These are phyloP conservation scores for Circinella minor DNA, from an alignment of 371 early-diverging fungal genomes.

Conservation along the genomic window DNA sequence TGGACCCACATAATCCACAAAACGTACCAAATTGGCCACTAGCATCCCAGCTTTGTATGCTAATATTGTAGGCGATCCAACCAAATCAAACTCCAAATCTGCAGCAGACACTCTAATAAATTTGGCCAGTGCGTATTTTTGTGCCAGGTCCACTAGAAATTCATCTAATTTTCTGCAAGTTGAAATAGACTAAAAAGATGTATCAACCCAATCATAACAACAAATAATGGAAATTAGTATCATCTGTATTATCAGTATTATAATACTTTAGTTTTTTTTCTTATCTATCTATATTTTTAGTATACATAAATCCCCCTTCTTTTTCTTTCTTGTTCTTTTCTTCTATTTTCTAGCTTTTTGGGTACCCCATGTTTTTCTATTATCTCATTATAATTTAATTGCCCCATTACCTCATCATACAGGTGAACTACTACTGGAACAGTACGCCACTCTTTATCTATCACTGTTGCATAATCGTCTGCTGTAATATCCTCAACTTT, in stretches of 20 bases:
- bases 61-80: conserved; percentile 58
- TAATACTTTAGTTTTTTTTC: background rate
- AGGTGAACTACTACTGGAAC: conserved; percentile 56
- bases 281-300: background rate
- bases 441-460: conserved; percentile 50
- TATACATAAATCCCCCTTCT: background rate
- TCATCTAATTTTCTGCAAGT: conserved; percentile 45
- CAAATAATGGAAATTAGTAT: too few relatives aligned
- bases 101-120: conserved; percentile 55
- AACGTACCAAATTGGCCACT: conserved; percentile 54
- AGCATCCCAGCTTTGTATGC: conserved; percentile 53
- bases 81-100: conserved; percentile 55
- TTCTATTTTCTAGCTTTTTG: background rate
- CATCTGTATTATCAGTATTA: too few relatives aligned
- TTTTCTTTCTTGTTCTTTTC: conserved; percentile 1
- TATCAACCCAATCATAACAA: background rate
- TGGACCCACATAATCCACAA: conserved; percentile 47
- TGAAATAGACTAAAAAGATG: conserved; percentile 29
- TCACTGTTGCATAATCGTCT: conserved; percentile 48
- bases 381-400: background rate
- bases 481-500: conserved; percentile 35
- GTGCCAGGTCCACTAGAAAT: conserved; percentile 35
- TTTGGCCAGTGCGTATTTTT: conserved; percentile 53
- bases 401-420: conserved; percentile 43
- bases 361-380: background rate